These are phyloP conservation scores for Populus deltoides DNA, from an alignment of 345 rosid species.

Conservation along the genomic window DNA sequence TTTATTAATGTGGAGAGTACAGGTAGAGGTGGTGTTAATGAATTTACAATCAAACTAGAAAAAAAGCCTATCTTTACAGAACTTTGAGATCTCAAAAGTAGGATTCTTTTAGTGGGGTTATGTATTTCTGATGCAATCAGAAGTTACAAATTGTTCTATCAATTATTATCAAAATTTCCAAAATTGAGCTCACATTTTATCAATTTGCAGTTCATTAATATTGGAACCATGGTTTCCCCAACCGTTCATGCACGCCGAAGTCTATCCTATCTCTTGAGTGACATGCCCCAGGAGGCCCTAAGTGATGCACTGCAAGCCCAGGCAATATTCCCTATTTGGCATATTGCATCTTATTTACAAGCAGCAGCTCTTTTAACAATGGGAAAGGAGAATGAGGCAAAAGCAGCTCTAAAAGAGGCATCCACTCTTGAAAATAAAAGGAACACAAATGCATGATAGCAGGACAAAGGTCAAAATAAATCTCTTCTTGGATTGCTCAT, in stretches of 20 bases:
- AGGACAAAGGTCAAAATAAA: background rate
- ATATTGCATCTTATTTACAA: constrained; percentile 73
- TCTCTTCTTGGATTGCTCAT: constrained; percentile 9
- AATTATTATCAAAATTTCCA: background rate
- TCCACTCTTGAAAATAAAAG: constrained; percentile 57
- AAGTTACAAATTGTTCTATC: background rate
- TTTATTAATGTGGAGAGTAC: background rate
- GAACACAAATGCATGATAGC: constrained; percentile 25
- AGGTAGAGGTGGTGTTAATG: background rate
- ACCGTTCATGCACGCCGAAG: constrained; percentile 74
- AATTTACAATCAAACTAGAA: background rate
- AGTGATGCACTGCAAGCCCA: constrained; percentile 74
- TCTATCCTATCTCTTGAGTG: constrained; percentile 61
- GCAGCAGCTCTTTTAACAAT: constrained; percentile 56
- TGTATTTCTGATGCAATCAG: background rate
- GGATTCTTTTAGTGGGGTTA: background rate
- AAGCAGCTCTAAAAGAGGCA: constrained; percentile 63
- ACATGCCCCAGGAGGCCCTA: constrained; percentile 70
- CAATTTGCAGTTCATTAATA: constrained; percentile 60
- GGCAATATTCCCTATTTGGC: constrained; percentile 71
- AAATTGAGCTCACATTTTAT: constrained; percentile 12
- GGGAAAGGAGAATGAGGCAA: constrained; percentile 73
- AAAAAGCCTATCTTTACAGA: background rate
- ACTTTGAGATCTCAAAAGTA: background rate
- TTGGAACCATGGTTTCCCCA: constrained; percentile 73